Conservation (phyloP, 2,329 filamentous ascomycete genomes). For the Fusarium dimerum region DNA sequence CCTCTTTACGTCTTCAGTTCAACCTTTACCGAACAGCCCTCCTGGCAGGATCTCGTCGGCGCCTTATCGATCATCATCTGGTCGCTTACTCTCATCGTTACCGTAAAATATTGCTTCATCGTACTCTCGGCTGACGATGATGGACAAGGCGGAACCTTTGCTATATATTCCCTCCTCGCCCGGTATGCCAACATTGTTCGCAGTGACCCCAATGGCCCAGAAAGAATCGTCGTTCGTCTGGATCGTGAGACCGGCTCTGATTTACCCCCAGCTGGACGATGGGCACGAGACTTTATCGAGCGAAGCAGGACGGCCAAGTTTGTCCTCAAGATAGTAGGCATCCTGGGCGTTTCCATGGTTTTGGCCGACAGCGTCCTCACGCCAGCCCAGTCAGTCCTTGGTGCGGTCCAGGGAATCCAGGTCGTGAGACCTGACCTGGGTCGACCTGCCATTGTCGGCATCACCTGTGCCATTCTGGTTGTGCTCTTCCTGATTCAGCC, state of each 20-base stretch:
- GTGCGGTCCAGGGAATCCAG: slow-evolving; percentile 64
- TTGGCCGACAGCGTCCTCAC: slow-evolving; percentile 68
- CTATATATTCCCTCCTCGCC: slow-evolving; percentile 64
- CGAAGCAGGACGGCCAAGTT: slow-evolving; percentile 51
- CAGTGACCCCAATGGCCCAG: slow-evolving; percentile 52
- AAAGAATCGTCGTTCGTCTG: slow-evolving; percentile 57
- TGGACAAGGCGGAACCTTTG: slow-evolving; percentile 71
- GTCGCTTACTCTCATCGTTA: slow-evolving; percentile 69
- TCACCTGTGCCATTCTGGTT: slow-evolving; percentile 64
- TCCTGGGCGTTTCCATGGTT: slow-evolving; percentile 68
- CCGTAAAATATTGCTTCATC: slow-evolving; percentile 68
- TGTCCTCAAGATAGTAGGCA: slow-evolving; percentile 61
- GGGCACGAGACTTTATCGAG: slow-evolving; percentile 59
- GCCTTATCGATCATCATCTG: slow-evolving; percentile 69
- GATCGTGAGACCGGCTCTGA: slow-evolving; percentile 60
- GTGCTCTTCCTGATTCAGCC: slow-evolving; percentile 66
- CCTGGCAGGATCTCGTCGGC: slow-evolving; percentile 60
- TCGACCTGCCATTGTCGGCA: slow-evolving; percentile 60
- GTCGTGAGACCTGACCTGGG: slow-evolving; percentile 60
- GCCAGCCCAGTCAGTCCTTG: slow-evolving; percentile 69
- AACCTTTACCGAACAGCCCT: slow-evolving; percentile 60
- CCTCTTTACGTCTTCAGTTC: slow-evolving; percentile 72
- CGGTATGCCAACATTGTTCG: slow-evolving; percentile 61
- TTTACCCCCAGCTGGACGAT: slow-evolving; percentile 51
- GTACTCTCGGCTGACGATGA: slow-evolving; percentile 69